These are phyloP conservation scores for Neopestalotiopsis sp. DNA, from an alignment of 2,329 filamentous ascomycete genomes.

Conservation along the genomic window DNA sequence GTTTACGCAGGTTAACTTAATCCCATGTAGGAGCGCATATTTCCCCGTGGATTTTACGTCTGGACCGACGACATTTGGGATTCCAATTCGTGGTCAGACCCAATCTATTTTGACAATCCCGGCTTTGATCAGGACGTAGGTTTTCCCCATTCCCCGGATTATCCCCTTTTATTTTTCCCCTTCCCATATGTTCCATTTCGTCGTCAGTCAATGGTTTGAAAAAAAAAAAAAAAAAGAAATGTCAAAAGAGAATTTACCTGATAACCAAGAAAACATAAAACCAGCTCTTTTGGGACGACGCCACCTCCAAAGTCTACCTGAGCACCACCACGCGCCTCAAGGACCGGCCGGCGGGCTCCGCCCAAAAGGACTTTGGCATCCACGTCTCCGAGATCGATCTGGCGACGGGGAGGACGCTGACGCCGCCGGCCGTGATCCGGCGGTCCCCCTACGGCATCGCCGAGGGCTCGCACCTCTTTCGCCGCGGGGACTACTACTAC, in stretches of 20 bases:
- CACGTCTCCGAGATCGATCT: constrained; percentile 50
- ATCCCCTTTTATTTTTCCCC: too few species aligned
- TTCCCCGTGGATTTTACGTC: constrained; percentile 59
- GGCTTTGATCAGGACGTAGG: constrained; percentile 59
- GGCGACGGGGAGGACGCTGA: constrained; percentile 44
- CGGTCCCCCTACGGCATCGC: constrained; percentile 45
- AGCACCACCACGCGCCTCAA: constrained; percentile 45
- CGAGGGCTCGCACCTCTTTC: constrained; percentile 47
- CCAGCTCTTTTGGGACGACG: constrained; percentile 53
- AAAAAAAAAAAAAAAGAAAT: not conserved
- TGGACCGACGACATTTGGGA: constrained; percentile 58
- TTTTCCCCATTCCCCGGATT: constrained; percentile 5
- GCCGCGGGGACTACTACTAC: constrained; percentile 41
- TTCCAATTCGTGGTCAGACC: constrained; percentile 55
- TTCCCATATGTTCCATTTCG: too few species aligned
- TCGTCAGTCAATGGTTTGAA: too few species aligned
- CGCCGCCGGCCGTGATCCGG: constrained; percentile 38
- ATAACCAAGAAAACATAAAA: not conserved
- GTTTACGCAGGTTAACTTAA: not conserved
- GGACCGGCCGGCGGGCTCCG: constrained; percentile 40
- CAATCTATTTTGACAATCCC: constrained; percentile 57
- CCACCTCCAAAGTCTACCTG: constrained; percentile 51
- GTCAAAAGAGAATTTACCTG: not conserved
- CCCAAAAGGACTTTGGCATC: constrained; percentile 57
- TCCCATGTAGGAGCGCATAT: constrained; percentile 44